Percentiles rank a stretch among this genome's conserved stretches.
Conservation (phyloP, 2,329 filamentous ascomycete genomes). For the Lachnellula cervina region DNA sequence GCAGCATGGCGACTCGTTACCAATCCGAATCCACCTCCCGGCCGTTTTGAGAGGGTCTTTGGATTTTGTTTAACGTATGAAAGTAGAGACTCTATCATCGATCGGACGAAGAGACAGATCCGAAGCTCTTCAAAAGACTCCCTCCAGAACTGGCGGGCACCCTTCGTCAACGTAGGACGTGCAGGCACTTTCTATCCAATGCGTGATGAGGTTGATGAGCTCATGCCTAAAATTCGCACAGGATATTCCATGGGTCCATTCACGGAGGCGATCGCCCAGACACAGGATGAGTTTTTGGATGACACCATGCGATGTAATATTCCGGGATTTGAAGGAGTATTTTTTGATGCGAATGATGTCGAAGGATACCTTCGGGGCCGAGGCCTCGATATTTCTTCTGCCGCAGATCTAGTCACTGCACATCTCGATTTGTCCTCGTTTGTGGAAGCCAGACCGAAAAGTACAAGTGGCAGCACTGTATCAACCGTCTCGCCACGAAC, state of each 20-base stretch:
- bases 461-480: constrained; percentile 13
- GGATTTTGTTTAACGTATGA: constrained; percentile 64
- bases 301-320: constrained; percentile 48
- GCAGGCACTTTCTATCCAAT: constrained; percentile 59
- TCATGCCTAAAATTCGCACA: constrained; percentile 28
- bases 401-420: constrained; percentile 55
- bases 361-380: constrained; percentile 65
- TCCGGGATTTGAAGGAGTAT: constrained; percentile 65
- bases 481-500: constrained; percentile 17
- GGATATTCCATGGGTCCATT: constrained; percentile 48
- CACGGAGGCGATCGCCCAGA: constrained; percentile 34
- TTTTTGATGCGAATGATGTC: constrained; percentile 72
- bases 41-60: constrained; percentile 54
- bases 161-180: constrained; percentile 63
- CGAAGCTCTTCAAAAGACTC: constrained; percentile 33
- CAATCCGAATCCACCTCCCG: constrained; percentile 40
- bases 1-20: constrained; percentile 54
- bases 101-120: constrained; percentile 34
- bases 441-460: constrained; percentile 7
- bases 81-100: constrained; percentile 41
- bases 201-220: constrained; percentile 16
- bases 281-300: constrained; percentile 41
- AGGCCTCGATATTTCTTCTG: constrained; percentile 57
- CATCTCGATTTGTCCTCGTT: constrained; percentile 42
- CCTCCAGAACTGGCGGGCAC: constrained; percentile 54